Percentiles rank a stretch among this genome's conserved stretches.
Conservation (phyloP, 352 stramenopile genomes). For the Globisporangium canariense region DNA sequence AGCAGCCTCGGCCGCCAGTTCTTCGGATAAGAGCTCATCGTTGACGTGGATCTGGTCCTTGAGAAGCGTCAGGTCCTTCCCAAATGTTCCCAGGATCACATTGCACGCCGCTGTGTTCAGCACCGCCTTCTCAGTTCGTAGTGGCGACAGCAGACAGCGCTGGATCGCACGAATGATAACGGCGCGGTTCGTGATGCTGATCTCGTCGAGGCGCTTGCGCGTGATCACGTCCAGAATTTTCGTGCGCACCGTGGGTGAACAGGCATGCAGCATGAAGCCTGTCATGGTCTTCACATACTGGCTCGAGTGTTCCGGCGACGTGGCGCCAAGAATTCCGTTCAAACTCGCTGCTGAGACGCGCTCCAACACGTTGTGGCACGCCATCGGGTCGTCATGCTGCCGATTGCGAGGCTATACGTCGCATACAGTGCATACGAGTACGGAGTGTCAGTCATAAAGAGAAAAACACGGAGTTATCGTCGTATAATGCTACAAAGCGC, state of each 20-base stretch:
- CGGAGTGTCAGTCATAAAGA: background rate
- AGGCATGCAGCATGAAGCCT: constrained; percentile 81
- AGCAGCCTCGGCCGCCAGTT: background rate
- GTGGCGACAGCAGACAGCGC: constrained; percentile 61
- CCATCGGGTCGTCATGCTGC: constrained; percentile 53
- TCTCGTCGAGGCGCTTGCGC: constrained; percentile 55
- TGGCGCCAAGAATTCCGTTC: constrained; percentile 77
- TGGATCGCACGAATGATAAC: constrained; percentile 81
- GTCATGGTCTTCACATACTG: constrained; percentile 83
- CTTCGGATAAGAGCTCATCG: constrained; percentile 46
- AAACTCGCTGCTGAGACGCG: constrained; percentile 53
- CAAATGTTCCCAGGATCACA: constrained; percentile 66
- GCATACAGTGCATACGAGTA: background rate
- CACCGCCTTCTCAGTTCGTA: constrained; percentile 62
- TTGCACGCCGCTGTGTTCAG: constrained; percentile 68
- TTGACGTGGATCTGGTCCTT: constrained; percentile 79
- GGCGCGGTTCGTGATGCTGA: constrained; percentile 70
- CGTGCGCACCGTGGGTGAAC: constrained; percentile 47
- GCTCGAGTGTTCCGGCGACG: constrained; percentile 66
- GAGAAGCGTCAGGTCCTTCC: constrained; percentile 62
- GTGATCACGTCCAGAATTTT: constrained; percentile 80
- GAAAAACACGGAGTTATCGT: no score
- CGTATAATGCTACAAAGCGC: background rate
- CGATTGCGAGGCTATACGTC: constrained; percentile 38
- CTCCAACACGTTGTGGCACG: constrained; percentile 74